These are phyloP conservation scores for Dothistroma septosporum DNA, from an alignment of 2,329 filamentous ascomycete genomes.

Conservation along the genomic window DNA sequence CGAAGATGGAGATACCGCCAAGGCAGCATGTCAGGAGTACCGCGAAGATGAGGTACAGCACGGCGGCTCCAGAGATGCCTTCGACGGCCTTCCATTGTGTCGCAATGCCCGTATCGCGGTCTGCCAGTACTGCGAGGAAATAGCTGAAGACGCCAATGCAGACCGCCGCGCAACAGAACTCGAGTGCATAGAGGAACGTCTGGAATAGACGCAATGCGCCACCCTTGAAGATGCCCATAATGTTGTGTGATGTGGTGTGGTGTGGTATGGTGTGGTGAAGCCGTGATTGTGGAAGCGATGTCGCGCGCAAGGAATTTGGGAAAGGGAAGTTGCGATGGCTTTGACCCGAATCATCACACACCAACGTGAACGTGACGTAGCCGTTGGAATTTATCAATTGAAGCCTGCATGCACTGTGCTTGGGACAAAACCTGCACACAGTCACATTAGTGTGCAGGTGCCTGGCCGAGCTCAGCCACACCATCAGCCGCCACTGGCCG, in stretches of 20 bases:
- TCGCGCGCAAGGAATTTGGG: background rate
- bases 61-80: constrained; percentile 70
- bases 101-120: constrained; percentile 60
- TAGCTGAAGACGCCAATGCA: constrained; percentile 68
- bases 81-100: constrained; percentile 55
- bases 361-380: too few relatives aligned
- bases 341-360: too few relatives aligned
- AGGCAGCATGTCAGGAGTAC: constrained; percentile 73
- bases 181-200: constrained; percentile 67
- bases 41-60: constrained; percentile 70
- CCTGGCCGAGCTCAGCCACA: background rate
- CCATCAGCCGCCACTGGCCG: background rate
- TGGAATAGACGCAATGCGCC: constrained; percentile 64
- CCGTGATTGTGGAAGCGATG: background rate
- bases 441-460: too few relatives aligned
- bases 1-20: constrained; percentile 69
- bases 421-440: background rate
- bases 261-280: background rate
- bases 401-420: too few relatives aligned
- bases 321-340: too few relatives aligned
- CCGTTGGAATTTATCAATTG: too few relatives aligned
- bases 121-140: constrained; percentile 69
- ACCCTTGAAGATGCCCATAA: constrained; percentile 43
- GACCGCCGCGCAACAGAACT: constrained; percentile 68
- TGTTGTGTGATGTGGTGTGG: constrained; percentile 5